phyloP scores from a whole-genome alignment of 1,139 yeast species.

The Candida tropicalis region DNA sequence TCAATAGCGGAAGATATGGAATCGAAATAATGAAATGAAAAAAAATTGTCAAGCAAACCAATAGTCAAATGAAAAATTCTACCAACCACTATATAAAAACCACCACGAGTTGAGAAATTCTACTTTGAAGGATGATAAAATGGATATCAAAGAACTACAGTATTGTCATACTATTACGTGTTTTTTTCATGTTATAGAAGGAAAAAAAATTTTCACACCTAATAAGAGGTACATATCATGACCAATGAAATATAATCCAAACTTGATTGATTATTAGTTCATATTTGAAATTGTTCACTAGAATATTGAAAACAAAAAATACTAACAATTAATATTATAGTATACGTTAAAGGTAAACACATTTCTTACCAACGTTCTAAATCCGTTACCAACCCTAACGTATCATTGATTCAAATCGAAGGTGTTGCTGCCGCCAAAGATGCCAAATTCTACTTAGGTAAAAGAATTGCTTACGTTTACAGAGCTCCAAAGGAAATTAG shows the following conservation, averaged over 20 bases:
- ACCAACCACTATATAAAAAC: too few species aligned
- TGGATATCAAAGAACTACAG: too few species aligned
- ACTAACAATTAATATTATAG: conserved; percentile 54
- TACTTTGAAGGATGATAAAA: too few species aligned
- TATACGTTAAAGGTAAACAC: conserved; percentile 99
- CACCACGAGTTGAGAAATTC: too few species aligned
- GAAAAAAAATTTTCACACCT: too few species aligned
- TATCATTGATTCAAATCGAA: conserved; percentile 94
- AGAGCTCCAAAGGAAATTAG: conserved; percentile 97
- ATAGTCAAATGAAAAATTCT: too few species aligned
- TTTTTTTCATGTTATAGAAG: too few species aligned
- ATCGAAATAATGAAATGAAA: neutral
- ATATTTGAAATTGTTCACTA: neutral
- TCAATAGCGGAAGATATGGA: neutral
- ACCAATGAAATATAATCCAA: neutral
- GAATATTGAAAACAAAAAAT: conserved; percentile 14
- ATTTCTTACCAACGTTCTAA: conserved; percentile 99
- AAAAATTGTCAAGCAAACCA: neutral
- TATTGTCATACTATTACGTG: too few species aligned
- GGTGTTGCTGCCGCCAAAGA: conserved; percentile 91
- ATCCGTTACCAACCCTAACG: conserved; percentile 97
- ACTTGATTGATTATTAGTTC: neutral
- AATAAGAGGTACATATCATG: neutral
- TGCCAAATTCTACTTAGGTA: conserved; percentile 98
- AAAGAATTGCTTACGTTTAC: conserved; percentile 99